Evolutionary conservation across 2,329 filamentous ascomycete genomes (phyloP).

Genomic region (Lithohypha guttulata): DNA sequence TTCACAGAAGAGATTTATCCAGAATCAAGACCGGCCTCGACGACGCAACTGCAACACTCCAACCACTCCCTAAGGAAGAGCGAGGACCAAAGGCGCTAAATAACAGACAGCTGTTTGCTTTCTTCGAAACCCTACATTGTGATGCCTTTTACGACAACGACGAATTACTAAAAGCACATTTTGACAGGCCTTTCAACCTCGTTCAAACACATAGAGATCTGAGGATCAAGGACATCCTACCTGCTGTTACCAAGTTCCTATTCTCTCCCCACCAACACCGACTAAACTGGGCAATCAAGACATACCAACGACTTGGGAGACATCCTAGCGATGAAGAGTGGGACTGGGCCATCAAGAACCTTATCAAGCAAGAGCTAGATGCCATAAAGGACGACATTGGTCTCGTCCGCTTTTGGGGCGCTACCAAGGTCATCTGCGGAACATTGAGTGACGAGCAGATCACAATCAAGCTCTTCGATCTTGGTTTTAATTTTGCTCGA

Average conservation of each 20-base stretch:
- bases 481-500: constrained; percentile 60
- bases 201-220: constrained; percentile 71
- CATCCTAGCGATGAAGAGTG: constrained; percentile 63
- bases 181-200: constrained; percentile 73
- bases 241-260: constrained; percentile 74
- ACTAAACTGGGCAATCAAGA: constrained; percentile 55
- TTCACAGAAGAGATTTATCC: constrained; percentile 50
- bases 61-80: constrained; percentile 38
- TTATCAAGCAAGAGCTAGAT: constrained; percentile 56
- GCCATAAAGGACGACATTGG: constrained; percentile 46
- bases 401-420: constrained; percentile 69
- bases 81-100: constrained; percentile 43
- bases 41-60: constrained; percentile 46
- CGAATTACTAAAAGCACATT: constrained; percentile 45
- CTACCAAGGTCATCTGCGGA: constrained; percentile 61
- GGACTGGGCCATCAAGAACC: constrained; percentile 73
- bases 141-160: constrained; percentile 59
- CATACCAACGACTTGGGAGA: constrained; percentile 56
- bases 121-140: constrained; percentile 84
- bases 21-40: constrained; percentile 51
- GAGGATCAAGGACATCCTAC: constrained; percentile 63
- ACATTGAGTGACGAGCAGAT: constrained; percentile 65
- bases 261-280: constrained; percentile 60
- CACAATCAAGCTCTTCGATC: constrained; percentile 62
- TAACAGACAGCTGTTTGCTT: constrained; percentile 57